These are phyloP conservation scores for Coniferiporia sulphurascens DNA, from an alignment of 1,284 basidiomycete genomes.

Conservation along the genomic window DNA sequence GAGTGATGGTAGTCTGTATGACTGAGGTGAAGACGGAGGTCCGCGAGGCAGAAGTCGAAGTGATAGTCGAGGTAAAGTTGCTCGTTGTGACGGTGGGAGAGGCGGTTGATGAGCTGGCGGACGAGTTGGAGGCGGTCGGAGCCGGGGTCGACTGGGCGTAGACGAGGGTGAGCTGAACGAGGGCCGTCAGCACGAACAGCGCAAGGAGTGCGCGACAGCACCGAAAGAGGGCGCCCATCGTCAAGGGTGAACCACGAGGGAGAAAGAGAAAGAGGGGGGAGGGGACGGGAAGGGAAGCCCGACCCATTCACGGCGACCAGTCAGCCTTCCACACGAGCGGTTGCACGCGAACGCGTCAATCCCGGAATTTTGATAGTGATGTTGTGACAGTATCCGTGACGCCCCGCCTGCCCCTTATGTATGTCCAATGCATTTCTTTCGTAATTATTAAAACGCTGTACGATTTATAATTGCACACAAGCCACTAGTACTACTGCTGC, in stretches of 20 bases:
- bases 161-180: slow-evolving; percentile 25
- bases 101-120: slow-evolving; percentile 19
- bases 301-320: slow-evolving; percentile 3
- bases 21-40: slow-evolving; percentile 40
- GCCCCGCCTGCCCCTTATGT: neutral
- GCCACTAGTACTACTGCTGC: neutral
- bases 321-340: neutral
- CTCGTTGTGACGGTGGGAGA: slow-evolving; percentile 39
- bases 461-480: neutral
- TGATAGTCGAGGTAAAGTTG: slow-evolving; percentile 42
- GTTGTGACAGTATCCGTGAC: slow-evolving; percentile 9
- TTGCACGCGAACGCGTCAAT: slow-evolving; percentile 7
- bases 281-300: slow-evolving; percentile 27
- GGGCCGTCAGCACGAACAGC: slow-evolving; percentile 16
- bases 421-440: too few relatives aligned
- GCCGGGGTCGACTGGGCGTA: slow-evolving; percentile 26
- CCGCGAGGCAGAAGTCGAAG: slow-evolving; percentile 25
- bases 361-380: slow-evolving; percentile 19
- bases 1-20: slow-evolving; percentile 52
- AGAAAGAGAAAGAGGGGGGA: slow-evolving; percentile 7
- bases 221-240: slow-evolving; percentile 16
- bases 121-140: slow-evolving; percentile 25
- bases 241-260: slow-evolving; percentile 19
- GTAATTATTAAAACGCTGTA: neutral
- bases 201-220: slow-evolving; percentile 19